phyloP scores from a whole-genome alignment of 1,139 yeast genomes.

The Debaryomyces subglobosus region DNA sequence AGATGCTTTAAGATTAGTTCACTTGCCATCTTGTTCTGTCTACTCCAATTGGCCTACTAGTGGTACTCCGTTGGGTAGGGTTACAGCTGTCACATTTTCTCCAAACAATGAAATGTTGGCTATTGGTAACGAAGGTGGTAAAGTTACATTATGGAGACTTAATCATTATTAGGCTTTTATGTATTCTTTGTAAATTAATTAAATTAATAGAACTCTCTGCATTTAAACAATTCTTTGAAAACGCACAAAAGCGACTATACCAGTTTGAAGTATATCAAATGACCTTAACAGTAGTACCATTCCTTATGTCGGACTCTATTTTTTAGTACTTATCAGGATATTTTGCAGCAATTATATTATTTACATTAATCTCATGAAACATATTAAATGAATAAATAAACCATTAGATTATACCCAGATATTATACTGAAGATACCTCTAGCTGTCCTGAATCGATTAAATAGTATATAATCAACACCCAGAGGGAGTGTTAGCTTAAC shows the following conservation, averaged over 20 bases:
- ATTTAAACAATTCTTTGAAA: not conserved
- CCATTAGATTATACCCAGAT: not conserved
- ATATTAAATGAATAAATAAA: not conserved
- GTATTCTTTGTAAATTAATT: not conserved
- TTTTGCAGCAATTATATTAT: not conserved
- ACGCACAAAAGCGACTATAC: not conserved
- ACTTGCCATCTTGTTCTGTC: constrained; percentile 84
- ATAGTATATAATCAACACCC: not conserved
- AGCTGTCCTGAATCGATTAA: no score
- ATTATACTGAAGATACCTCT: no score
- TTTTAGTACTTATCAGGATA: not conserved
- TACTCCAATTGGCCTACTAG: constrained; percentile 97
- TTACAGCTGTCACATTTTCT: constrained; percentile 80
- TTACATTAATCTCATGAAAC: not conserved
- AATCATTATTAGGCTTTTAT: constrained; percentile 61
- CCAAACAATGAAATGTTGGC: constrained; percentile 84
- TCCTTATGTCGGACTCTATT: not conserved
- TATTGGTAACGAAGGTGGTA: constrained; percentile 89
- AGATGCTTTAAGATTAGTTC: constrained; percentile 86
- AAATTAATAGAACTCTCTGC: constrained; percentile 5
- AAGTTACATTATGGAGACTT: constrained; percentile 85
- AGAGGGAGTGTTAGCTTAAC: not conserved
- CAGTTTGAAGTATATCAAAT: not conserved
- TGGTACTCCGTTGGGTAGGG: constrained; percentile 93
- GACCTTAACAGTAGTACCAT: not conserved